Evolutionary conservation across 352 stramenopile species (phyloP).

Genomic region (Pythium sukuiense): DNA sequence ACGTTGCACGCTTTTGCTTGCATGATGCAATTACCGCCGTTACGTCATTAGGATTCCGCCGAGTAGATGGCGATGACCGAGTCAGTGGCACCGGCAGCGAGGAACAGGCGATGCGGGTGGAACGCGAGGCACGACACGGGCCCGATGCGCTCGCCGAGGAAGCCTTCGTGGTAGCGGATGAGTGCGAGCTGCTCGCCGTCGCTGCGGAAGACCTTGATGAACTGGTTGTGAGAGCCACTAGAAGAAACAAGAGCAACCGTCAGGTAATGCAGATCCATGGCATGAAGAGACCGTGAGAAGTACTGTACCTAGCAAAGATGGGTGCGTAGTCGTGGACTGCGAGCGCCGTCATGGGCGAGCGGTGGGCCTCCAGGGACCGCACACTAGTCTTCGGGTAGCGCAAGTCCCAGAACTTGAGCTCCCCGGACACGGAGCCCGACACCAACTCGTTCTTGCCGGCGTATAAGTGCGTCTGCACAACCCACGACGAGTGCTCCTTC

Average conservation of each 20-base stretch:
- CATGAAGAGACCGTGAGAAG: not conserved
- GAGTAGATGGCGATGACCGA: slow-evolving; percentile 95
- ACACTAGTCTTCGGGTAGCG: slow-evolving; percentile 80
- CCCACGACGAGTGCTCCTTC: slow-evolving; percentile 94
- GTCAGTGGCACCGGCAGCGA: slow-evolving; percentile 95
- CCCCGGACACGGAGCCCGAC: slow-evolving; percentile 92
- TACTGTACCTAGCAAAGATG: slow-evolving; percentile 89
- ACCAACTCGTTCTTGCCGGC: slow-evolving; percentile 87
- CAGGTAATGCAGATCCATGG: slow-evolving; percentile 6
- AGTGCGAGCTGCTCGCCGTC: slow-evolving; percentile 86
- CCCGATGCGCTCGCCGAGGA: slow-evolving; percentile 96
- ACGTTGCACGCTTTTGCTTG: not conserved
- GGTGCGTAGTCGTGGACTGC: slow-evolving; percentile 95
- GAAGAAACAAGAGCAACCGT: not conserved
- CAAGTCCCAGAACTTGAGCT: slow-evolving; percentile 98
- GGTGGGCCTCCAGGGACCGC: slow-evolving; percentile 88
- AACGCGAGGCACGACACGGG: slow-evolving; percentile 97
- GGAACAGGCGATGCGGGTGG: slow-evolving; percentile 94
- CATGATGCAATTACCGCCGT: not conserved
- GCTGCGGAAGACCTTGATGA: slow-evolving; percentile 97
- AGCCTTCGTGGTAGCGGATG: slow-evolving; percentile 96
- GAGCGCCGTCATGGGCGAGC: slow-evolving; percentile 96
- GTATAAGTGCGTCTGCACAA: slow-evolving; percentile 92
- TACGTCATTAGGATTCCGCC: slow-evolving; percentile 58
- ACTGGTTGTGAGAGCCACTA: slow-evolving; percentile 97